Percentiles rank a stretch among this genome's conserved stretches.
Evolutionary conservation across 1,139 yeast genomes (phyloP).

Genomic region (Debaryomyces sp.): DNA sequence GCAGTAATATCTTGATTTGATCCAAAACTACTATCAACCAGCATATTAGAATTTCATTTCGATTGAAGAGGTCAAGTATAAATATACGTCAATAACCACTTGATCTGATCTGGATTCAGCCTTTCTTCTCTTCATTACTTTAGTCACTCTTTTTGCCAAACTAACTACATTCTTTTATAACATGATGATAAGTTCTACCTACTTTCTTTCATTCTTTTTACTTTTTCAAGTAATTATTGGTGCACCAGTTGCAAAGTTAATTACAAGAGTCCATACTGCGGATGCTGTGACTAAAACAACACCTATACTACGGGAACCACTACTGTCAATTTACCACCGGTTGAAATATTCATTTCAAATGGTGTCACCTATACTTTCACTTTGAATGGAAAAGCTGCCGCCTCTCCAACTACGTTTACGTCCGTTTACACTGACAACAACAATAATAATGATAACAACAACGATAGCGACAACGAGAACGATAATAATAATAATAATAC

Average conservation of each 20-base stretch:
- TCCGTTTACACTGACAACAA: constrained; percentile 21
- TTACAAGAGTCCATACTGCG: constrained; percentile 70
- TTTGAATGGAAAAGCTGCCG: constrained; percentile 38
- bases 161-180: constrained; percentile 1
- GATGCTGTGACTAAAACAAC: constrained; percentile 54
- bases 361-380: constrained; percentile 66
- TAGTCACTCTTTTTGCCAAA: constrained; percentile 7
- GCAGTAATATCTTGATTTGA: constrained; percentile 2
- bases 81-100: background rate
- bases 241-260: constrained; percentile 41
- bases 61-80: background rate
- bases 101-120: background rate
- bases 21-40: background rate
- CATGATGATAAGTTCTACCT: constrained; percentile 12
- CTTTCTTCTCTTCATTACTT: constrained; percentile 1
- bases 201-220: constrained; percentile 22
- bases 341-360: constrained; percentile 62
- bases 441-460: constrained; percentile 17
- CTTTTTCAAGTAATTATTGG: constrained; percentile 27
- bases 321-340: constrained; percentile 68
- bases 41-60: background rate
- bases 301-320: constrained; percentile 62
- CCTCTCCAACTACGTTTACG: constrained; percentile 38
- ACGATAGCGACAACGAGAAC: background rate
- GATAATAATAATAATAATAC: constrained; percentile 10